A percentile compares a stretch with the other conserved stretches of the same genome.
These are phyloP conservation scores for Hyphodiscus hymeniophilus DNA, from an alignment of 495 filamentous ascomycete genomes.

Conservation along the genomic window DNA sequence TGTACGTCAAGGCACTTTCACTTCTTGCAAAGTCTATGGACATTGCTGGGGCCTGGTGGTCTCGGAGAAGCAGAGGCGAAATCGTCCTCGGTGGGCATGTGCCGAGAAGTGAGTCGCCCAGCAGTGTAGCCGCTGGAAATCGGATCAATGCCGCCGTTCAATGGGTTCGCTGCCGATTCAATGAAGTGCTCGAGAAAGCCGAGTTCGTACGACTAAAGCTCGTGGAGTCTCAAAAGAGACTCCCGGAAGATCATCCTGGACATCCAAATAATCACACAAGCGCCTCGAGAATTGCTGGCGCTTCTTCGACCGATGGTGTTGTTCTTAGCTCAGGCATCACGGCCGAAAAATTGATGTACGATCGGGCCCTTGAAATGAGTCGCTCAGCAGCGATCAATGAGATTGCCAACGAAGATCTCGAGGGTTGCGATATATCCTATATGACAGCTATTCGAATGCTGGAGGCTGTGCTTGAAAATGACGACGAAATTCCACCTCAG, in stretches of 20 bases:
- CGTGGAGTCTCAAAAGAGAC: slow-evolving; percentile 72
- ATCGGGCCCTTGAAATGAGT: slow-evolving; percentile 94
- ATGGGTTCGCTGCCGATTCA: slow-evolving; percentile 90
- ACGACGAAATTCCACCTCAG: slow-evolving; percentile 50
- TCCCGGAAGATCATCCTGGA: slow-evolving; percentile 77
- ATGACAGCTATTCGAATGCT: slow-evolving; percentile 86
- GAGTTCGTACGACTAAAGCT: slow-evolving; percentile 84
- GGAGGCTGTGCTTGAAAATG: slow-evolving; percentile 84
- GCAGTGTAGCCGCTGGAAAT: slow-evolving; percentile 47
- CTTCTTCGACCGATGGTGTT: slow-evolving; percentile 43
- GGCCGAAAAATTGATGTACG: slow-evolving; percentile 96
- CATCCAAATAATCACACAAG: slow-evolving; percentile 71
- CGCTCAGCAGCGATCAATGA: slow-evolving; percentile 90
- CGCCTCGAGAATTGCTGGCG: slow-evolving; percentile 52
- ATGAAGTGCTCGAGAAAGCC: slow-evolving; percentile 91
- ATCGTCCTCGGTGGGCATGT: slow-evolving; percentile 37
- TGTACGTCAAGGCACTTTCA: slow-evolving; percentile 89
- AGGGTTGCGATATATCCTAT: slow-evolving; percentile 88
- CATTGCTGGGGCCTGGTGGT: slow-evolving; percentile 90
- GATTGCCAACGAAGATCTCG: slow-evolving; percentile 81
- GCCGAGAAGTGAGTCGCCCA: slow-evolving; percentile 35
- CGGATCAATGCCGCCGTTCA: slow-evolving; percentile 91
- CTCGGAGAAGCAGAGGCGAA: slow-evolving; percentile 63
- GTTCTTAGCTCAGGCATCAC: slow-evolving; percentile 65
- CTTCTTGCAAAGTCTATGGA: slow-evolving; percentile 94